Evolutionary conservation across 2,329 filamentous ascomycete species (phyloP).

Genomic region (Corinectria fuckeliana): DNA sequence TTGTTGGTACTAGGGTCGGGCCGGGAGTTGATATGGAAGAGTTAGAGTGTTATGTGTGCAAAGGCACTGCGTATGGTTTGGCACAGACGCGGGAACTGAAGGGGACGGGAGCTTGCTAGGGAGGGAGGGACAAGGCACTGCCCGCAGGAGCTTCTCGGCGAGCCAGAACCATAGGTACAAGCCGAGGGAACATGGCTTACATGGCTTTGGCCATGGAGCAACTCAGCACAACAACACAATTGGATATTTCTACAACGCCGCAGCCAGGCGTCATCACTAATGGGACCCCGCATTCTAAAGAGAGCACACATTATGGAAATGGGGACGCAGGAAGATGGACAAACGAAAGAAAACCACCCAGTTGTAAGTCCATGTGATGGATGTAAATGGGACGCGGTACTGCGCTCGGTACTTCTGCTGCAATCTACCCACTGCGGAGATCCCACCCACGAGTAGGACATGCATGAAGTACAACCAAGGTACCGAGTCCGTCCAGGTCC

Average conservation of each 20-base stretch:
- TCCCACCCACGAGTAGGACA: constrained; percentile 19
- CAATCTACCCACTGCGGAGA: constrained; percentile 15
- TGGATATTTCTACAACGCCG: neutral
- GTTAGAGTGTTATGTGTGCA: constrained; percentile 14
- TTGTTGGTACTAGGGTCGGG: neutral
- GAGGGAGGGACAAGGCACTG: constrained; percentile 13
- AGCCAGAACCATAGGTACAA: constrained; percentile 18
- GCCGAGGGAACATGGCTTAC: constrained; percentile 27
- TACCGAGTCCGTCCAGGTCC: constrained; percentile 4
- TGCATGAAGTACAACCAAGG: constrained; percentile 23
- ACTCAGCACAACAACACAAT: neutral
- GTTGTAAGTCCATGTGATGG: constrained; percentile 7
- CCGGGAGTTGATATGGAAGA: constrained; percentile 14
- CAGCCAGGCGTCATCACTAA: neutral
- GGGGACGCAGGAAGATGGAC: neutral
- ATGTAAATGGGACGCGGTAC: neutral
- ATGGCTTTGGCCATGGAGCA: neutral
- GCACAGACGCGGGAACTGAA: constrained; percentile 22
- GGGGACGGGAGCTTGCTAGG: constrained; percentile 23
- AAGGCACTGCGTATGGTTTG: constrained; percentile 26
- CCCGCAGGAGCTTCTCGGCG: constrained; percentile 1
- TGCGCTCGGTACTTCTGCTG: constrained; percentile 14
- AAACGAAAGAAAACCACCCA: neutral
- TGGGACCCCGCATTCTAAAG: neutral
- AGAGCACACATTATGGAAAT: neutral